These are phyloP conservation scores for Tolypocladium ovalisporum DNA, from an alignment of 2,329 filamentous ascomycete species.

Conservation along the genomic window DNA sequence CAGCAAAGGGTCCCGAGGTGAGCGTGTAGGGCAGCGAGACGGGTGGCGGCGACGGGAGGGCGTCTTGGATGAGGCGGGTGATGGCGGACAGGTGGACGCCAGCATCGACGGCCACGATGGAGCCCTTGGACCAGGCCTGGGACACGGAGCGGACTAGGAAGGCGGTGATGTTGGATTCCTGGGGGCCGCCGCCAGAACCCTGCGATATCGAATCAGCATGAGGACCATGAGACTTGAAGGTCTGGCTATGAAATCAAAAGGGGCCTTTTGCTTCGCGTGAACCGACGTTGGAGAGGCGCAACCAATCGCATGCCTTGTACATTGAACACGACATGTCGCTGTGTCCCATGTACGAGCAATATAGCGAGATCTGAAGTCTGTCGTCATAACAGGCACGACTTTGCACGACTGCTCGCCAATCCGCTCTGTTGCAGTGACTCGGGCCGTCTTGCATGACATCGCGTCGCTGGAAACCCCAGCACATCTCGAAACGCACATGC, in stretches of 20 bases:
- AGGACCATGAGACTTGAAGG: not conserved
- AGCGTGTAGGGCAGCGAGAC: constrained; percentile 37
- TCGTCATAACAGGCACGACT: not conserved
- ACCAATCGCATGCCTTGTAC: not conserved
- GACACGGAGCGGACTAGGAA: constrained; percentile 76
- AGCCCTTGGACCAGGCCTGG: constrained; percentile 70
- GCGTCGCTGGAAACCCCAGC: not conserved
- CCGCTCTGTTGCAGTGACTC: not conserved
- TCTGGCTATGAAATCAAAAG: not conserved
- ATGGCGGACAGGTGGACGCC: constrained; percentile 85
- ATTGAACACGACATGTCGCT: not conserved
- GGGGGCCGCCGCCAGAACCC: constrained; percentile 84
- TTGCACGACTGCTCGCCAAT: not conserved
- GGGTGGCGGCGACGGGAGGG: constrained; percentile 25
- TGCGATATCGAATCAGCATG: constrained; percentile 27
- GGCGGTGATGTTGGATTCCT: constrained; percentile 81
- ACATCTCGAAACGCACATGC: not conserved
- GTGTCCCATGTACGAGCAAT: not conserved
- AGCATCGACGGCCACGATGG: constrained; percentile 84
- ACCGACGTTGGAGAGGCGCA: not conserved
- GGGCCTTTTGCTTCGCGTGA: not conserved
- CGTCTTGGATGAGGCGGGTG: constrained; percentile 60
- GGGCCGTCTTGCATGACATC: not conserved
- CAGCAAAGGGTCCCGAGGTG: constrained; percentile 65
- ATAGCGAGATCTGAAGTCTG: not conserved